Evolutionary conservation across 805 yeast species (phyloP).

Genomic region (Candida rishiriensis): DNA sequence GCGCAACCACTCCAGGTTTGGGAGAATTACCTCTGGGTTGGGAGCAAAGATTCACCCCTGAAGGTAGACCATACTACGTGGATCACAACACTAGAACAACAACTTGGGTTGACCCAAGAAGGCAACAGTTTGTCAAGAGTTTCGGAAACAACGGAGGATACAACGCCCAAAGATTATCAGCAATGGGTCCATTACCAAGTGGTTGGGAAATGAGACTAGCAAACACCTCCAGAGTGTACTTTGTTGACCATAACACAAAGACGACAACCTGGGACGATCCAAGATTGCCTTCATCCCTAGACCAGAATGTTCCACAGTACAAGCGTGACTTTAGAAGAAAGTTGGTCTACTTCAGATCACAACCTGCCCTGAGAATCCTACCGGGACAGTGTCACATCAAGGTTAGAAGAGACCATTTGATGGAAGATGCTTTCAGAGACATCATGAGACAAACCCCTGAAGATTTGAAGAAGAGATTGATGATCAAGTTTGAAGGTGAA

Average conservation of each 20-base stretch:
- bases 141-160: conserved; percentile 88
- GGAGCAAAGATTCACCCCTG: conserved; percentile 98
- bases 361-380: conserved; percentile 92
- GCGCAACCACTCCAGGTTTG: conserved; percentile 90
- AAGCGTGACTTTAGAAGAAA: conserved; percentile 98
- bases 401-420: conserved; percentile 92
- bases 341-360: conserved; percentile 95
- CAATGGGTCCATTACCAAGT: conserved; percentile 94
- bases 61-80: conserved; percentile 96
- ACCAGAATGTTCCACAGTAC: conserved; percentile 98
- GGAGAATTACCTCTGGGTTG: conserved; percentile 98
- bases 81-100: conserved; percentile 99
- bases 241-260: conserved; percentile 98
- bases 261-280: conserved; percentile 99
- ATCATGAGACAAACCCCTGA: conserved; percentile 99
- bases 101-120: conserved; percentile 99
- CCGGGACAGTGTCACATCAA: conserved; percentile 99
- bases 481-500: conserved; percentile 99
- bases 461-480: conserved; percentile 92
- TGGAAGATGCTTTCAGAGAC: conserved; percentile 97
- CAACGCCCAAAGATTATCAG: conserved; percentile 97
- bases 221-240: conserved; percentile 96
- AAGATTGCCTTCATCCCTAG: conserved; percentile 92
- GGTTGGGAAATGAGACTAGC: conserved; percentile 99
- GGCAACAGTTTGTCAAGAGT: conserved; percentile 96